These are phyloP conservation scores for Candida namnaoensis DNA, from an alignment of 805 yeast genomes.

Conservation along the genomic window DNA sequence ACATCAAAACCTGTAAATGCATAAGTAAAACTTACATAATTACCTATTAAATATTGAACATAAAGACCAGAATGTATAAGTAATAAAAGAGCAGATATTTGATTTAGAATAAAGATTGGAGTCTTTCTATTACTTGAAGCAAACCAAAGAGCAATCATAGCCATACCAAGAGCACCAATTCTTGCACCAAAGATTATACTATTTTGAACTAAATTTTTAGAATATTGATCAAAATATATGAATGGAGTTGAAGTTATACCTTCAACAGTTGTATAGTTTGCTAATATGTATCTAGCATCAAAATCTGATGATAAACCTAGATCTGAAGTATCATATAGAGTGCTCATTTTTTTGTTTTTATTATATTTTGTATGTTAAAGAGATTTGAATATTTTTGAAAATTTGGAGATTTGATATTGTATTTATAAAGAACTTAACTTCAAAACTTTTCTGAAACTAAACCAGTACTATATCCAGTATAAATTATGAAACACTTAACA, in stretches of 20 bases:
- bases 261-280: slow-evolving; percentile 33
- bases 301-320: slow-evolving; percentile 7
- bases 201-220: slow-evolving; percentile 24
- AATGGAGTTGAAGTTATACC: slow-evolving; percentile 32
- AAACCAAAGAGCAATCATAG: slow-evolving; percentile 37
- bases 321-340: not conserved
- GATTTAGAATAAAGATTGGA: slow-evolving; percentile 70
- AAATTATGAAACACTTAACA: no score
- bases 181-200: slow-evolving; percentile 47
- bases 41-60: slow-evolving; percentile 43
- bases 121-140: slow-evolving; percentile 46
- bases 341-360: no score
- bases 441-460: no score
- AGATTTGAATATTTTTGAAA: no score
- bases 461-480: no score
- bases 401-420: no score
- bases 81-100: slow-evolving; percentile 44
- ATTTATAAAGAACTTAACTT: no score
- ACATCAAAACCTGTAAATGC: slow-evolving; percentile 36
- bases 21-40: slow-evolving; percentile 39
- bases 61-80: slow-evolving; percentile 55
- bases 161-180: slow-evolving; percentile 44
- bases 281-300: slow-evolving; percentile 15
- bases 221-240: slow-evolving; percentile 30
- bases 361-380: no score